Conservation (phyloP, 192 early-diverging fungal species). For the Coemansia aciculifera region DNA sequence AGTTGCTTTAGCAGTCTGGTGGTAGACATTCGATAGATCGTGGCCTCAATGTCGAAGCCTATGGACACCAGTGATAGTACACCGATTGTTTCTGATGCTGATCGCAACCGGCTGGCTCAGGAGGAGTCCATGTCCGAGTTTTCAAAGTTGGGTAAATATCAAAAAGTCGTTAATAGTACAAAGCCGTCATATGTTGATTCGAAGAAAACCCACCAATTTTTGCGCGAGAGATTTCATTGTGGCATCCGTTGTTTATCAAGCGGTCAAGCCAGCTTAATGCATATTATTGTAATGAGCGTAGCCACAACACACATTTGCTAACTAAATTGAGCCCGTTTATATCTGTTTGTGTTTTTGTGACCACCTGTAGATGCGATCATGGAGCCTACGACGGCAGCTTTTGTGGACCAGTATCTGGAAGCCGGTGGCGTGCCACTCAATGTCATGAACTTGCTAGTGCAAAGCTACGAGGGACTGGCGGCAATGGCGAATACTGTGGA, state of each 20-base stretch:
- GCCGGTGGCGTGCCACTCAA: slow-evolving; percentile 52
- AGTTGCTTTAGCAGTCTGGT: not conserved
- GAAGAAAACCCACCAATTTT: not conserved
- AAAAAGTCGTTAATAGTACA: not conserved
- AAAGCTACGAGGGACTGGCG: slow-evolving; percentile 48
- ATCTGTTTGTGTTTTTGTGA: not conserved
- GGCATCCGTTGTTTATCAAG: not conserved
- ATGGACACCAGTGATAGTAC: not conserved
- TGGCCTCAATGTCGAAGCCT: not conserved
- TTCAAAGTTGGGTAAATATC: slow-evolving; percentile 45
- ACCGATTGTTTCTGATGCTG: slow-evolving; percentile 18
- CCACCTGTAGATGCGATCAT: slow-evolving; percentile 47
- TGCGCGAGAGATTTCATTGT: not conserved
- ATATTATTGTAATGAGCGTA: not conserved
- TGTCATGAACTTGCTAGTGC: slow-evolving; percentile 40
- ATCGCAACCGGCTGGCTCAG: slow-evolving; percentile 30
- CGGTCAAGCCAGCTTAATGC: not conserved
- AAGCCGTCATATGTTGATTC: not conserved
- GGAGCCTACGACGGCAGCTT: slow-evolving; percentile 39
- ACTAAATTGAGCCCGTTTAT: not conserved
- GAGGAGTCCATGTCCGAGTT: slow-evolving; percentile 44
- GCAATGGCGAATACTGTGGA: slow-evolving; percentile 46
- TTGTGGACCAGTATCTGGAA: slow-evolving; percentile 42
- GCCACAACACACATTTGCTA: not conserved
- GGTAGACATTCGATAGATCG: not conserved